These are phyloP conservation scores for Aureobasidium subglaciale DNA, from an alignment of 2,329 filamentous ascomycete genomes.

Conservation along the genomic window DNA sequence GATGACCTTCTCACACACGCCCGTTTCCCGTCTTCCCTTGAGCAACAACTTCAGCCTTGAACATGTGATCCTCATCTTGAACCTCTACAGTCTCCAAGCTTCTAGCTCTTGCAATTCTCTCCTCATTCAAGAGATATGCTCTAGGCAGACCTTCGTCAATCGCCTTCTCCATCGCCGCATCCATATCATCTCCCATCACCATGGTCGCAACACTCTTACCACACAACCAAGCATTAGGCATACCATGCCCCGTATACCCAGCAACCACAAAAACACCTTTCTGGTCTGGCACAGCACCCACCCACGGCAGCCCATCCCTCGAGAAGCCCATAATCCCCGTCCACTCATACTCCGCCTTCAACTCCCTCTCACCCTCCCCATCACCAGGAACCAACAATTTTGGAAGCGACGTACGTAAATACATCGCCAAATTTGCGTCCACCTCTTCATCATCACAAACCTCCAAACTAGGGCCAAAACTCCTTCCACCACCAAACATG, in stretches of 20 bases:
- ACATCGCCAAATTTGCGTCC: conserved; percentile 49
- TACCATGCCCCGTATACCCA: conserved; percentile 57
- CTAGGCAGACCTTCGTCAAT: conserved; percentile 22
- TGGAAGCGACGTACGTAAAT: conserved; percentile 44
- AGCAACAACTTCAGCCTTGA: conserved; percentile 7
- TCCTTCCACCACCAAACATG: conserved; percentile 64
- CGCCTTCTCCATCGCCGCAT: conserved; percentile 17
- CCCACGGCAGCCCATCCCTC: conserved; percentile 61
- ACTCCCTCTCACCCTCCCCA: conserved; percentile 26
- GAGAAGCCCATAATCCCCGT: conserved; percentile 75
- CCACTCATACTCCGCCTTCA: conserved; percentile 52
- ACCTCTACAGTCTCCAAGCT: conserved; percentile 21
- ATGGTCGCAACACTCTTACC: conserved; percentile 57
- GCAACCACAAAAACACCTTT: conserved; percentile 25
- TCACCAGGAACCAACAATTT: conserved; percentile 26
- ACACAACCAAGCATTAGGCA: conserved; percentile 64
- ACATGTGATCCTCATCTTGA: conserved; percentile 16
- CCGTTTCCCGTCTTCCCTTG: no score
- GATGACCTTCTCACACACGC: no score
- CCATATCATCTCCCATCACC: conserved; percentile 38
- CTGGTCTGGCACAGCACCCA: conserved; percentile 56
- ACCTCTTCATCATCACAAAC: conserved; percentile 54
- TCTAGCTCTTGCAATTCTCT: conserved; percentile 24
- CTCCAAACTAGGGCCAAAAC: conserved; percentile 49
- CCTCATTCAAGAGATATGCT: conserved; percentile 23